Evolutionary conservation across 495 filamentous ascomycete species (phyloP).

Genomic region (Pyronema omphalodes): DNA sequence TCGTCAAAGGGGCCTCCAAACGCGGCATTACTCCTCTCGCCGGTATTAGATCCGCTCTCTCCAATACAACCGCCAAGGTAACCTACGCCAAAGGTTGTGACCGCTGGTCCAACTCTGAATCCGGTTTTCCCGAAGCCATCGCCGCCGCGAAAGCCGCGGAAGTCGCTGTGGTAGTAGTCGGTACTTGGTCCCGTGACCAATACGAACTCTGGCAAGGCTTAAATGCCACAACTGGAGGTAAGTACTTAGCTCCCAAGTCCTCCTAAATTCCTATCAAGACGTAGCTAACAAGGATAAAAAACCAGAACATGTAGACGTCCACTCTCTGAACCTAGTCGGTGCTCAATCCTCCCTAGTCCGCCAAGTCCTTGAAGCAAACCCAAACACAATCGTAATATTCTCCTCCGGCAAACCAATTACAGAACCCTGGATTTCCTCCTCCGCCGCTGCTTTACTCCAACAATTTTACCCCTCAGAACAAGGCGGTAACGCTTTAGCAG

Average conservation of each 20-base stretch:
- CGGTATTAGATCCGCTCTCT: constrained; percentile 41
- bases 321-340: constrained; percentile 45
- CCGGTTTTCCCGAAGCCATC: constrained; percentile 40
- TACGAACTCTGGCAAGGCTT: constrained; percentile 45
- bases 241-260: too few species aligned
- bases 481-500: constrained; percentile 32
- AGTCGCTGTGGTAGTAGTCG: constrained; percentile 51
- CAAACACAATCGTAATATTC: constrained; percentile 50
- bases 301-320: constrained; percentile 48
- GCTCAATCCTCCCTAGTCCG: constrained; percentile 45
- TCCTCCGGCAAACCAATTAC: constrained; percentile 52
- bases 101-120: constrained; percentile 50
- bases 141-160: constrained; percentile 44
- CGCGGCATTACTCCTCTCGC: constrained; percentile 44
- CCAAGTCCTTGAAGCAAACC: constrained; percentile 44
- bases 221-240: constrained; percentile 37
- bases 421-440: constrained; percentile 44
- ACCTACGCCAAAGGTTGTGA: constrained; percentile 53
- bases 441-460: constrained; percentile 42
- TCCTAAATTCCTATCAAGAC: too few species aligned
- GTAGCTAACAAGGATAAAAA: too few species aligned
- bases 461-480: constrained; percentile 54
- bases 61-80: constrained; percentile 32
- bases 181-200: constrained; percentile 59
- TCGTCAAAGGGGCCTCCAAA: constrained; percentile 40